Percentiles rank a stretch among this genome's conserved stretches.
These are phyloP conservation scores for Albophoma yamanashiensis DNA, from an alignment of 2,329 filamentous ascomycete species.

Conservation along the genomic window DNA sequence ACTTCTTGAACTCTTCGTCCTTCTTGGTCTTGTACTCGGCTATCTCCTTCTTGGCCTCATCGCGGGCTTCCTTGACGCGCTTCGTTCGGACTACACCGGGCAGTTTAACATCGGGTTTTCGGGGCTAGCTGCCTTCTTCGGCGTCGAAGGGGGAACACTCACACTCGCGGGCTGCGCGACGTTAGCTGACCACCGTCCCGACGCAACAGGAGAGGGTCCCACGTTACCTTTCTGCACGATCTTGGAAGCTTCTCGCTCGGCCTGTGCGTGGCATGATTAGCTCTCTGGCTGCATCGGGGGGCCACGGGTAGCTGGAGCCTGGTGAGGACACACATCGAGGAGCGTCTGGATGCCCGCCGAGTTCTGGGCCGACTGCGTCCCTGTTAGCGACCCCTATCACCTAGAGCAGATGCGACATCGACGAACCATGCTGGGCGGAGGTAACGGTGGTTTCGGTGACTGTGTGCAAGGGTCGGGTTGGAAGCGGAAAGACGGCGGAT, in stretches of 20 bases:
- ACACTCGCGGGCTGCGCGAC: conserved; percentile 72
- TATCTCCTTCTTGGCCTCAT: conserved; percentile 96
- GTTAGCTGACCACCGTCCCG: conserved; percentile 2
- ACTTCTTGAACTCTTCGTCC: conserved; percentile 91
- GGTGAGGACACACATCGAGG: conserved; percentile 64
- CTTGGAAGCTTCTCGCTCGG: conserved; percentile 96
- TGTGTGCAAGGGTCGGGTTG: neutral
- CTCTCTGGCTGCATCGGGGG: too few species aligned
- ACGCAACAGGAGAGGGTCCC: neutral
- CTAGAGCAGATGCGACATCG: neutral
- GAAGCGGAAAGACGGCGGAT: neutral
- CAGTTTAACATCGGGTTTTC: conserved; percentile 1
- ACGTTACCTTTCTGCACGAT: conserved; percentile 85
- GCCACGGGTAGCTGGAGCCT: neutral
- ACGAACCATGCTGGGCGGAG: conserved; percentile 6
- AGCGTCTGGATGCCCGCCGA: conserved; percentile 97
- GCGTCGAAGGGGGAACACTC: conserved; percentile 21
- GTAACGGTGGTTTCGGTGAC: neutral
- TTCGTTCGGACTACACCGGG: conserved; percentile 59
- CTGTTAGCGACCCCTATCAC: neutral
- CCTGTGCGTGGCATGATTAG: conserved; percentile 40
- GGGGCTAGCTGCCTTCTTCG: neutral
- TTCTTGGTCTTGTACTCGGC: conserved; percentile 83
- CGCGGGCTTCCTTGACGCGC: conserved; percentile 89
- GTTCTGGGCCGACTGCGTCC: conserved; percentile 82